Conservation (phyloP, 1,284 basidiomycete genomes). For the Microbotryum scabiosae region DNA sequence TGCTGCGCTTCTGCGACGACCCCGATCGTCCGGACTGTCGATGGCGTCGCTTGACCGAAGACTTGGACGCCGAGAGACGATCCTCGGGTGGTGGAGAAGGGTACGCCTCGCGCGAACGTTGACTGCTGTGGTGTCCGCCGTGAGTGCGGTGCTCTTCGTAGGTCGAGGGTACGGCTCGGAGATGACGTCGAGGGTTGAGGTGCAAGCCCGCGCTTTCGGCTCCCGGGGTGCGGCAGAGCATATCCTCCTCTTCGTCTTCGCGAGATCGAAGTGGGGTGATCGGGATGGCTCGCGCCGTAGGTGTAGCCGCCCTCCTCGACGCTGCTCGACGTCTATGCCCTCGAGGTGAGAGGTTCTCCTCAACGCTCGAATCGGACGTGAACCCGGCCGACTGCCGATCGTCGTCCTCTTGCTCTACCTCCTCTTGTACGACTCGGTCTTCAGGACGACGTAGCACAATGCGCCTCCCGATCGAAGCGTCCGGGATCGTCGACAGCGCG, state of each 20-base stretch:
- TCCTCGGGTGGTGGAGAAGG: slow-evolving; percentile 8
- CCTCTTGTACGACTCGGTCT: neutral
- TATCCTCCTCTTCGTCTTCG: neutral
- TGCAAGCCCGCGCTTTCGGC: neutral
- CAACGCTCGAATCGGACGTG: no score
- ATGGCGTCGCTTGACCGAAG: slow-evolving; percentile 2
- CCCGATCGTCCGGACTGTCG: neutral
- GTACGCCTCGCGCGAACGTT: neutral
- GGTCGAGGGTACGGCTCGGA: neutral
- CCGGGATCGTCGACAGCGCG: slow-evolving; percentile 6
- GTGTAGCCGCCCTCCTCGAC: neutral
- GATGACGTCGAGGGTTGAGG: neutral
- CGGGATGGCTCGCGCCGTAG: no score
- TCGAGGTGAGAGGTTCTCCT: no score
- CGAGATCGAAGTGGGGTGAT: no score
- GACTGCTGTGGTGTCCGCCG: neutral
- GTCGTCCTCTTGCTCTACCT: neutral
- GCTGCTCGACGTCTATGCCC: neutral
- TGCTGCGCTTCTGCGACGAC: slow-evolving; percentile 2
- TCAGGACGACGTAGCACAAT: neutral
- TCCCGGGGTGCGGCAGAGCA: neutral
- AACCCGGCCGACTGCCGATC: neutral
- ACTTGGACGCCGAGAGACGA: neutral
- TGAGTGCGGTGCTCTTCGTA: neutral
- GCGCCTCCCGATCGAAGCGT: neutral